Evolutionary conservation across 495 filamentous ascomycete species (phyloP).

Genomic region (Hypoxylon fuscum): DNA sequence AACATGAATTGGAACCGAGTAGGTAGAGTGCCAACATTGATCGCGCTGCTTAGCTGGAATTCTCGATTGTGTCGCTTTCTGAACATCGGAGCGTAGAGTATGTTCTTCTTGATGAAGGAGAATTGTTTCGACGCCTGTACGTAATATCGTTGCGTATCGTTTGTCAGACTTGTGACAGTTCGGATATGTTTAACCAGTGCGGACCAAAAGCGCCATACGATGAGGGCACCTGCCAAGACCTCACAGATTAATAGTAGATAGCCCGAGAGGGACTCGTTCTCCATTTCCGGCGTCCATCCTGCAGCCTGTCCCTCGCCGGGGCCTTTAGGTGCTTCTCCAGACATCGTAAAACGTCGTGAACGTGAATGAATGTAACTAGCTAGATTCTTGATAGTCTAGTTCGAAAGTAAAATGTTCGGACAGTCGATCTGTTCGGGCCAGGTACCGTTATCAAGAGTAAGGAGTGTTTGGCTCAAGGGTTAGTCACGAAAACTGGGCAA

Average conservation of each 20-base stretch:
- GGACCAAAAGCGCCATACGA: slow-evolving; percentile 59
- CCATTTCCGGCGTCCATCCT: slow-evolving; percentile 47
- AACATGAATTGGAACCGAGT: slow-evolving; percentile 84
- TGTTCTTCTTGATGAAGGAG: slow-evolving; percentile 79
- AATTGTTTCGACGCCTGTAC: slow-evolving; percentile 56
- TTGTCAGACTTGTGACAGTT: slow-evolving; percentile 73
- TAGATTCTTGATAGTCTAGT: slow-evolving; percentile 11
- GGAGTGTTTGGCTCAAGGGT: slow-evolving; percentile 17
- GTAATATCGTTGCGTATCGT: slow-evolving; percentile 70
- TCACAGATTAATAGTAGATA: slow-evolving; percentile 60
- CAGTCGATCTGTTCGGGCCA: slow-evolving; percentile 3
- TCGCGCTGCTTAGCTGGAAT: slow-evolving; percentile 82
- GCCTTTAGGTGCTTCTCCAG: slow-evolving; percentile 13
- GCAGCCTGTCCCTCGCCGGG: slow-evolving; percentile 41
- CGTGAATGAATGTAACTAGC: slow-evolving; percentile 10
- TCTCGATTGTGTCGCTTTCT: slow-evolving; percentile 88
- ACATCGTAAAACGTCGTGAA: slow-evolving; percentile 19
- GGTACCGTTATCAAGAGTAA: slow-evolving; percentile 11
- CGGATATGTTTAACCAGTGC: slow-evolving; percentile 75
- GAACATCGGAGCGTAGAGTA: slow-evolving; percentile 84
- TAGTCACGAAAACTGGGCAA: slow-evolving; percentile 9
- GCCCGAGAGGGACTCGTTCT: slow-evolving; percentile 55
- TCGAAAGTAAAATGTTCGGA: not conserved
- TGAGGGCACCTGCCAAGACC: slow-evolving; percentile 50
- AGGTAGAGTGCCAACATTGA: slow-evolving; percentile 90